Conservation (phyloP, 768 basidiomycete species). For the Hericium alpestre region DNA sequence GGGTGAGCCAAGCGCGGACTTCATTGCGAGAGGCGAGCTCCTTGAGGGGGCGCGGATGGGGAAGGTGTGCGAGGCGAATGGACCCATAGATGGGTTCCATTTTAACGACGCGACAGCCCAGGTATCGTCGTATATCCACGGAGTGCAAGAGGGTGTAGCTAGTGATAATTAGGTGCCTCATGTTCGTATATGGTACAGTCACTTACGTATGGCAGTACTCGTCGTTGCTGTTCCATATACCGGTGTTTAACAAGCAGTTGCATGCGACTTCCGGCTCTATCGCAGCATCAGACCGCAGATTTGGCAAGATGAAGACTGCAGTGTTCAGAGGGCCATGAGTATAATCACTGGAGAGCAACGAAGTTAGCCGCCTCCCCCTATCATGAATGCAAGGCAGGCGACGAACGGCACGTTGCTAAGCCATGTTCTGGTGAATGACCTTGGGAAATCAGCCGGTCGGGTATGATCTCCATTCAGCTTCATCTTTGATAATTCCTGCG, state of each 20-base stretch:
- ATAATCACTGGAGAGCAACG: background rate
- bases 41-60: background rate
- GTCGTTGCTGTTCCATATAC: conserved; percentile 4
- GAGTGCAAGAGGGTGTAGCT: background rate
- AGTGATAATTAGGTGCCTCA: no score
- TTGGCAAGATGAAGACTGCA: background rate
- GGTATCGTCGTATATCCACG: background rate
- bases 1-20: conserved; percentile 1
- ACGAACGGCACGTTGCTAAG: background rate
- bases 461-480: background rate
- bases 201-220: background rate
- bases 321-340: background rate
- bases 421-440: background rate
- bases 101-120: background rate
- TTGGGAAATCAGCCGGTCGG: background rate
- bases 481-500: background rate
- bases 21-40: conserved; percentile 1
- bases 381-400: background rate
- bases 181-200: no score
- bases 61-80: background rate
- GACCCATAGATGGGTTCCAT: background rate
- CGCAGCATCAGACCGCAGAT: background rate
- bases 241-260: background rate
- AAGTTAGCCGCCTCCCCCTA: background rate
- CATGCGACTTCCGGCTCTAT: background rate